phyloP scores from a whole-genome alignment of 768 basidiomycete species.

The Tubosaeta sp. region DNA sequence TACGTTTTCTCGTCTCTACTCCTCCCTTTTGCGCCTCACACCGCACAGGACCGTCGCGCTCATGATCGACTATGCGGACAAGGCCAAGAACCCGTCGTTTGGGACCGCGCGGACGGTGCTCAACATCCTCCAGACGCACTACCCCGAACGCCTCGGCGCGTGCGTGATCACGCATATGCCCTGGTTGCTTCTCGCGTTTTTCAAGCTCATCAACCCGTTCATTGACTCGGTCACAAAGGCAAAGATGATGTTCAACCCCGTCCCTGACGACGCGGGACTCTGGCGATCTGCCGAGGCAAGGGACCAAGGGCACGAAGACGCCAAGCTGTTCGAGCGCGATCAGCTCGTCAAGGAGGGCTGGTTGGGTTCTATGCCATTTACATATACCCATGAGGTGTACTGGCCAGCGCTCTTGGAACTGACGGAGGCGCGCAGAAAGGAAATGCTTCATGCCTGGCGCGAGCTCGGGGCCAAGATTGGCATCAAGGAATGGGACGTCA shows the following conservation, averaged over 20 bases:
- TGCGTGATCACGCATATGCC: conserved; percentile 80
- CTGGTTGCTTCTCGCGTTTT: conserved; percentile 69
- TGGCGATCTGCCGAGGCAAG: conserved; percentile 25
- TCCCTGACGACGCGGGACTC: conserved; percentile 20
- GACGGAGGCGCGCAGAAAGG: conserved; percentile 46
- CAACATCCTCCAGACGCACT: conserved; percentile 73
- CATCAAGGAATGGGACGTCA: conserved; percentile 76
- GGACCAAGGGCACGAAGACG: conserved; percentile 14
- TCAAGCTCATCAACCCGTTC: conserved; percentile 74
- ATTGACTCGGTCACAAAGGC: conserved; percentile 77
- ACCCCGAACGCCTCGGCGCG: conserved; percentile 79
- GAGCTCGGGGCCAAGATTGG: conserved; percentile 66
- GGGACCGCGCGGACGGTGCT: conserved; percentile 40
- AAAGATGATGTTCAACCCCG: conserved; percentile 75
- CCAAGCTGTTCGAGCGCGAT: conserved; percentile 55
- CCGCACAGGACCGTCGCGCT: conserved; percentile 55
- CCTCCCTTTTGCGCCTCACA: not conserved
- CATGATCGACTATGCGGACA: conserved; percentile 75
- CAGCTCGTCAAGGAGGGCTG: conserved; percentile 70
- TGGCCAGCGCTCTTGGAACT: conserved; percentile 63
- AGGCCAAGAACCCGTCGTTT: conserved; percentile 54
- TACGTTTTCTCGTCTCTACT: conserved; percentile 35
- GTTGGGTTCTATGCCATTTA: conserved; percentile 63
- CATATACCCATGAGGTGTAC: conserved; percentile 71
- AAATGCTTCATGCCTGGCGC: conserved; percentile 60